Base-by-base conservation (phyloP, 768 basidiomycete genomes). In the Pleurotus eryngii region DNA sequence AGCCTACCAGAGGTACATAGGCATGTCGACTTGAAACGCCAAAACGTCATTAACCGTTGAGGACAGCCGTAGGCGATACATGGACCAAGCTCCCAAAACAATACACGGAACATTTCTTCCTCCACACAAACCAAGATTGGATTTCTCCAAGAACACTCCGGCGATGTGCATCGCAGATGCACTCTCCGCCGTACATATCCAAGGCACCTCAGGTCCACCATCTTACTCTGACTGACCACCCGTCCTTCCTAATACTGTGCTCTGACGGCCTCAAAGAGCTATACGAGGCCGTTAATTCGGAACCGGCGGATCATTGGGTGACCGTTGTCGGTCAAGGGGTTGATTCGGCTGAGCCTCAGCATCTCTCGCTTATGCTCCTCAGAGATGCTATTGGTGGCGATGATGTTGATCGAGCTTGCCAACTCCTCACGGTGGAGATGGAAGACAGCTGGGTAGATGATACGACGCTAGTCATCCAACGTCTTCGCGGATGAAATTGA, bases 1-100 rank as follows among this genome's bases (percentile, higher is more conserved):
- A 82, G 14, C 82, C 82, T 38, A 83, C 81, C 40, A 74, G 84
- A 72, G 80, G 83, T 84, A 59, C 61, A 38, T 43, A 20, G 30
- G 9, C 8, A 35, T 40, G 46, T 24, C 17, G 4, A 40, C 24
- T n/a, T 37, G 12, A 7, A n/a, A n/a, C 5, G 12, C 17, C n/a
- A 3, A 39, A 17, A 20, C 11, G 43, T 59, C 8, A 56, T n/a
- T 24, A 4, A 8, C n/a, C 2, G 18, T 39, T 38, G 8, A 24
- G 8, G 45, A 12, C 35, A 80, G 79, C 76, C 42, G 66, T 80
- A 18, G 78, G 78, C 6, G 79, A 80, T 48, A 74, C 68, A 7
- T 76, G 74, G 59, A 75, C 79, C 60, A 80, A 80, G 61, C 67
- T 80, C 14, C 77, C 80, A 14, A 70, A 74, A 49, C 63, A 69